phyloP scores from a whole-genome alignment of 1,139 yeast genomes.

The Protomyces macrosporus region DNA sequence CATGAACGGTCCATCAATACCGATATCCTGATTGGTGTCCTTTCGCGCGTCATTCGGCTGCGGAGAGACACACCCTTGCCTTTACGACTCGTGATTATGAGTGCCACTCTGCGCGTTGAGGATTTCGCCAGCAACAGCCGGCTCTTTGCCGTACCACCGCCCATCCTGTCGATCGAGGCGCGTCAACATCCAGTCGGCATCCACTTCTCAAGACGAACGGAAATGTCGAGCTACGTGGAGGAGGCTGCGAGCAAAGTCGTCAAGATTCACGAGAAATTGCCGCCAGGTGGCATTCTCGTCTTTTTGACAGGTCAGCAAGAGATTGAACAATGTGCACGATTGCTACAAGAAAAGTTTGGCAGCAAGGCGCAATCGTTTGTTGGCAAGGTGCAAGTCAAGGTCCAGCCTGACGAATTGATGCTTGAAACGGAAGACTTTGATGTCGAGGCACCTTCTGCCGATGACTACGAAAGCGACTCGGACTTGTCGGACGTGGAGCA shows the following conservation, averaged over 20 bases:
- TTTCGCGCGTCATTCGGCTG: slow-evolving; percentile 76
- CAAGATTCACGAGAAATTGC: slow-evolving; percentile 78
- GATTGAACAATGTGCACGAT: slow-evolving; percentile 64
- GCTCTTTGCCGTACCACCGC: slow-evolving; percentile 75
- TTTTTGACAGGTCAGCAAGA: slow-evolving; percentile 95
- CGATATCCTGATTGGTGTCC: slow-evolving; percentile 89
- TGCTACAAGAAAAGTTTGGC: slow-evolving; percentile 36
- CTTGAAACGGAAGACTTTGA: slow-evolving; percentile 84
- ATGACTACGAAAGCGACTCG: slow-evolving; percentile 34
- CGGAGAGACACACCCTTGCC: slow-evolving; percentile 50
- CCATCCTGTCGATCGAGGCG: slow-evolving; percentile 84
- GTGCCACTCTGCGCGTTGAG: slow-evolving; percentile 89
- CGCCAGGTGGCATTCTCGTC: slow-evolving; percentile 89
- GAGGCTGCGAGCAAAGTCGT: slow-evolving; percentile 82
- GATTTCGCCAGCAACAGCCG: slow-evolving; percentile 80
- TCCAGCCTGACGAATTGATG: slow-evolving; percentile 44
- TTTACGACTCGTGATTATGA: slow-evolving; percentile 62
- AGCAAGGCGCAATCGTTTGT: slow-evolving; percentile 50
- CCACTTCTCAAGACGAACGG: slow-evolving; percentile 80
- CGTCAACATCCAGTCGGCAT: slow-evolving; percentile 91
- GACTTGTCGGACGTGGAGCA: slow-evolving; percentile 37
- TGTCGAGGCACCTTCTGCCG: slow-evolving; percentile 41
- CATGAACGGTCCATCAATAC: slow-evolving; percentile 96
- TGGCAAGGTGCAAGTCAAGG: not conserved
- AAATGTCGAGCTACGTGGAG: slow-evolving; percentile 63